Conservation (phyloP, 2,329 filamentous ascomycete species). For the Apiospora malaysiana region DNA sequence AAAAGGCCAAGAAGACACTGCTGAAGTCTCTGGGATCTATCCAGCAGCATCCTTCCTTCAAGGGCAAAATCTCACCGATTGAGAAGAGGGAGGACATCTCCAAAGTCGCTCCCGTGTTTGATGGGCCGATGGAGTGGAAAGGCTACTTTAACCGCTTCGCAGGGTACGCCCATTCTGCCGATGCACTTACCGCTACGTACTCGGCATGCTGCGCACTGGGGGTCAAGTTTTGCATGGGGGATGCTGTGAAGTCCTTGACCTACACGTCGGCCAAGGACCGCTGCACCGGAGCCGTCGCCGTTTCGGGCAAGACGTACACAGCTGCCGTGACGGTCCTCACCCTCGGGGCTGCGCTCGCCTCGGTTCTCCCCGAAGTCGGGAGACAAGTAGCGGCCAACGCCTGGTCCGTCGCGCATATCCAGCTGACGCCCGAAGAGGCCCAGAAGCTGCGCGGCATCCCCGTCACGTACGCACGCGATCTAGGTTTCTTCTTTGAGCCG, state of each 20-base stretch:
- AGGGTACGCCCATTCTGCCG: constrained; percentile 61
- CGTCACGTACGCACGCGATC: constrained; percentile 64
- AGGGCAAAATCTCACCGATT: constrained; percentile 46
- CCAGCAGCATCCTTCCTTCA: constrained; percentile 46
- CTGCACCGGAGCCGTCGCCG: constrained; percentile 37
- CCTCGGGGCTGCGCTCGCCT: constrained; percentile 55
- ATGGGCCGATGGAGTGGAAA: constrained; percentile 52
- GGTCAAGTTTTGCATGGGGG: constrained; percentile 46
- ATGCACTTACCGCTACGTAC: constrained; percentile 56
- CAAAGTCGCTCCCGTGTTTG: constrained; percentile 53
- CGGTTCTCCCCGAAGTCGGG: constrained; percentile 54
- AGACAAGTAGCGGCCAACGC: constrained; percentile 59
- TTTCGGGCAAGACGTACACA: constrained; percentile 33
- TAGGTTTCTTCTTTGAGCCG: constrained; percentile 71
- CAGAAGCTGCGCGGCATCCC: constrained; percentile 62
- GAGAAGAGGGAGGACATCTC: constrained; percentile 46
- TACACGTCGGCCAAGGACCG: constrained; percentile 39
- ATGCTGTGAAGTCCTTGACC: constrained; percentile 46
- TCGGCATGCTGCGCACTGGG: constrained; percentile 43
- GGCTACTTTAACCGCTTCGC: constrained; percentile 65
- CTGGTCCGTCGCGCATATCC: constrained; percentile 66
- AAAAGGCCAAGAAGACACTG: constrained; percentile 54
- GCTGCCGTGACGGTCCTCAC: constrained; percentile 55
- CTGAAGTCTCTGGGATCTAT: constrained; percentile 48
- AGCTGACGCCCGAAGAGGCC: constrained; percentile 60